Base-by-base conservation (phyloP, 768 basidiomycete species). In the Bullera alba region DNA sequence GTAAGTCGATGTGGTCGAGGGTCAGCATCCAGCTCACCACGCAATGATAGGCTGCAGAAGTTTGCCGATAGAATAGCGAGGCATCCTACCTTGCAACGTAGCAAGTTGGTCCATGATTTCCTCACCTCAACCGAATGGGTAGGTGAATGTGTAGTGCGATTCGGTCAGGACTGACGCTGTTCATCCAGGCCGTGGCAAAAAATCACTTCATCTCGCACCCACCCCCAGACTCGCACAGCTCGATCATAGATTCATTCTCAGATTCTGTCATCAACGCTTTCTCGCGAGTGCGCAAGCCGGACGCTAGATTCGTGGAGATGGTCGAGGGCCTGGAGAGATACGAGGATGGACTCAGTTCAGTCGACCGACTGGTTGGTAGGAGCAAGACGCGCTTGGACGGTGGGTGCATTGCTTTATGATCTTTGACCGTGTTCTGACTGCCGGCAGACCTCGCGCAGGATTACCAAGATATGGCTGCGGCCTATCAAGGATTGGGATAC, bases 51-150 rank as follows among this genome's bases (percentile, higher is more conserved):
- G 56, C 80, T 99, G 7, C 84, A 95, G 70, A 86, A 87, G 38
- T 99, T 96, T 75, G 73, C 96, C 34, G 82, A 92, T 69, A 83
- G 95, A 28, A 74, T 97, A 51, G 78, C 87, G n/a, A 81, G 88
- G 28, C 95, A 99, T 70, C 92, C 95, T 14, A 96, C 87, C 1
- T 77, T 99, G 12, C 89, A 93, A 70, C 80, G 95, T 44, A 87
- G 86, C 55, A 85, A 85, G 7, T 81, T 97, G 26, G 78, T 95
- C n/a, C 83, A 85, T 6, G 87, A 89, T 25, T 99, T 99, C 76
- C 84, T 97, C 51, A 87, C 90, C 70, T 93, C 91, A 2, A 86
- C 87, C 28, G 95, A 99, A 92, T 99, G 95, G 95, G 93, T 92
- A 70, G 53, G 83, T 57, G 7, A 3, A 15, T 27, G 32, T n/a